A percentile compares a stretch with the other conserved stretches of the same genome.
phyloP scores from a whole-genome alignment of 2,329 filamentous ascomycete genomes.

The Penicillium hesseltinei region DNA sequence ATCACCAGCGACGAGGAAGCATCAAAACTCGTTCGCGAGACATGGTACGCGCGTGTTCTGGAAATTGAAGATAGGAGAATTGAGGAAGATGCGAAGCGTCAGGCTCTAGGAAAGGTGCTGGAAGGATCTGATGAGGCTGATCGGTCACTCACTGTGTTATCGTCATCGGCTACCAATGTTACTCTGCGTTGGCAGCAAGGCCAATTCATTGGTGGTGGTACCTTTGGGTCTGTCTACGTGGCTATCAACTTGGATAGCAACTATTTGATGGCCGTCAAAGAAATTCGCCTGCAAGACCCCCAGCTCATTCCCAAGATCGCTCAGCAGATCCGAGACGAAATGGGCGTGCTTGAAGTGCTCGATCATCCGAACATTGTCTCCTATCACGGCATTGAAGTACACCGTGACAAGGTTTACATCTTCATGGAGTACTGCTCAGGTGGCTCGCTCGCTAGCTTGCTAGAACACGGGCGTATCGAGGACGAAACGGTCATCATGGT shows the following conservation, averaged over 20 bases:
- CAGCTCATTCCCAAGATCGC: slow-evolving; percentile 94
- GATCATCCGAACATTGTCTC: slow-evolving; percentile 98
- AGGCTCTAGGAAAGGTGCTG: slow-evolving; percentile 83
- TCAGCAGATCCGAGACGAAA: slow-evolving; percentile 91
- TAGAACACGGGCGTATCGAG: slow-evolving; percentile 95
- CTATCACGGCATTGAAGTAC: slow-evolving; percentile 96
- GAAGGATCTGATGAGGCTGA: slow-evolving; percentile 96
- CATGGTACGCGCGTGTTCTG: slow-evolving; percentile 70
- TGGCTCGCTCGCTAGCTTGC: slow-evolving; percentile 80
- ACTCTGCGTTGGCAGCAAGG: slow-evolving; percentile 97
- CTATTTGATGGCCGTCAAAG: slow-evolving; percentile 97
- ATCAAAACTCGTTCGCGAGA: slow-evolving; percentile 67
- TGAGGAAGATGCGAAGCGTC: slow-evolving; percentile 77
- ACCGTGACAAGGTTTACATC: slow-evolving; percentile 98
- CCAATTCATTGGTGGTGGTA: slow-evolving; percentile 95
- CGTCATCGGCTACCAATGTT: slow-evolving; percentile 90
- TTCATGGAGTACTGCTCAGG: slow-evolving; percentile 99
- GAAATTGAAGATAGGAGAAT: slow-evolving; percentile 76
- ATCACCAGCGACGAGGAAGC: slow-evolving; percentile 83
- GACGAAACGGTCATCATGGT: slow-evolving; percentile 98
- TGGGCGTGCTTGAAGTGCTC: slow-evolving; percentile 91
- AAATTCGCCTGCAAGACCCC: slow-evolving; percentile 94
- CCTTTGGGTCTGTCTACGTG: slow-evolving; percentile 95
- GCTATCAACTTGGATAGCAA: slow-evolving; percentile 96
- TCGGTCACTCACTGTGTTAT: slow-evolving; percentile 87